Percentiles rank a stretch among this genome's conserved stretches.
Conservation (phyloP, 139 green algal species). For the Volvox africanus region DNA sequence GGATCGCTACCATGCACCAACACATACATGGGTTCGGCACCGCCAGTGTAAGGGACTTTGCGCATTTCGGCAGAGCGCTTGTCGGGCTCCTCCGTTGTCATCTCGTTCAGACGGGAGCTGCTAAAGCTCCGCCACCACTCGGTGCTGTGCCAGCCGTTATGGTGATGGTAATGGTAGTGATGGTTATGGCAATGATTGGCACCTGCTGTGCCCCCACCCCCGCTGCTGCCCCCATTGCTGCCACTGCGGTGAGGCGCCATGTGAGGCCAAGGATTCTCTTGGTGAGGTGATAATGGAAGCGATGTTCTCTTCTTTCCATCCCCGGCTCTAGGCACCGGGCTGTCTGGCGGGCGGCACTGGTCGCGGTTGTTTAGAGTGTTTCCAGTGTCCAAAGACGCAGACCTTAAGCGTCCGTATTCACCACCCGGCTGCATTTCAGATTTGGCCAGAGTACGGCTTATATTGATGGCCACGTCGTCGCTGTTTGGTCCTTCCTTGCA, state of each 20-base stretch:
- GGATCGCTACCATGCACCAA: conserved; percentile 7
- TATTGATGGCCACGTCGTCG: not conserved
- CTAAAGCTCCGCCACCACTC: conserved; percentile 44
- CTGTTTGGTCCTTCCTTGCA: not conserved
- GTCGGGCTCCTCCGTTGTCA: conserved; percentile 28
- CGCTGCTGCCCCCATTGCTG: not conserved
- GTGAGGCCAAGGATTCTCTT: not conserved
- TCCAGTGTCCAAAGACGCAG: not conserved
- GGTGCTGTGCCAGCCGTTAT: not conserved
- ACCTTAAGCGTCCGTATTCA: not conserved
- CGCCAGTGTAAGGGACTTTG: conserved; percentile 24
- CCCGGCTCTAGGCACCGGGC: not conserved
- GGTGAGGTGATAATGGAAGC: not conserved
- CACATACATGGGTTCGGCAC: conserved; percentile 23
- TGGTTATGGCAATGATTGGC: not conserved
- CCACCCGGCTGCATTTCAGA: not conserved
- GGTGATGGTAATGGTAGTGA: not conserved
- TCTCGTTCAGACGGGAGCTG: conserved; percentile 34
- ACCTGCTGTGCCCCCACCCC: not conserved
- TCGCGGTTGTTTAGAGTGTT: not conserved
- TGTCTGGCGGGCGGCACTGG: not conserved
- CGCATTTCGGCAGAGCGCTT: conserved; percentile 38
- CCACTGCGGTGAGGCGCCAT: not conserved
- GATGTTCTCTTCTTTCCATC: not conserved
- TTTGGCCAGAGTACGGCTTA: not conserved